Evolutionary conservation across 2,329 filamentous ascomycete genomes (phyloP), one percentile per base, ranked within the genome.

Genomic region (Cordyceps javanica): DNA sequence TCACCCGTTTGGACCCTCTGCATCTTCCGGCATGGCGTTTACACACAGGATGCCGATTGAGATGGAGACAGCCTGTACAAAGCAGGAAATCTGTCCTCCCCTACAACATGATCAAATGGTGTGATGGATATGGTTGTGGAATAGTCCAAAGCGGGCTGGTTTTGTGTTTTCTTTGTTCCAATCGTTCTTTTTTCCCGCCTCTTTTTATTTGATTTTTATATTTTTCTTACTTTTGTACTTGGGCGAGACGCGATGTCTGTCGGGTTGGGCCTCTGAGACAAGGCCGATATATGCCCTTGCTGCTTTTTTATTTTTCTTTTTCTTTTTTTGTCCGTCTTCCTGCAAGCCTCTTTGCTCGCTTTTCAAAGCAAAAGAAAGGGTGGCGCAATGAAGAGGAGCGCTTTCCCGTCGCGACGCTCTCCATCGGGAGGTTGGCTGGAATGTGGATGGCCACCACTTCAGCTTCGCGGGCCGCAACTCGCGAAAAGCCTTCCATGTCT

Each of bases 1-100:
- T 55, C 41, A 45, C 39, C 51, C 51, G 39, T 45, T 45, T 45
- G 41, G 51, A 44, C 51, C 51, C 41, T 54, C 41, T 54, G 28
- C 28, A n/a, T 34, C 13, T 13, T 45, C n/a, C 30, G 52, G 39
- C 41, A 32, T 54, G 51, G 51, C 52, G 21, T 42, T 26, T 21
- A 32, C 52, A 30, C 52, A 30, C 36, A 54, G 36, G 38, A 39
- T 36, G 49, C 28, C 28, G 50, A 36, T 52, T n/a, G 50, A 41
- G 36, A 41, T 10, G 19, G 19, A 11, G 11, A 32, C 14, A 7
- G 14, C n/a, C n/a, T n/a, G n/a, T n/a, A n/a, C n/a, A 16, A 39
- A 14, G 11, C 30, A 39, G 14, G 4, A 23, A n/a, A 23, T 38
- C 23, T n/a, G 5, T n/a, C 11, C 9, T 51, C 21, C 6, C 26